Conservation (phyloP, 345 rosid species). For the Sonneratia caseolaris region DNA sequence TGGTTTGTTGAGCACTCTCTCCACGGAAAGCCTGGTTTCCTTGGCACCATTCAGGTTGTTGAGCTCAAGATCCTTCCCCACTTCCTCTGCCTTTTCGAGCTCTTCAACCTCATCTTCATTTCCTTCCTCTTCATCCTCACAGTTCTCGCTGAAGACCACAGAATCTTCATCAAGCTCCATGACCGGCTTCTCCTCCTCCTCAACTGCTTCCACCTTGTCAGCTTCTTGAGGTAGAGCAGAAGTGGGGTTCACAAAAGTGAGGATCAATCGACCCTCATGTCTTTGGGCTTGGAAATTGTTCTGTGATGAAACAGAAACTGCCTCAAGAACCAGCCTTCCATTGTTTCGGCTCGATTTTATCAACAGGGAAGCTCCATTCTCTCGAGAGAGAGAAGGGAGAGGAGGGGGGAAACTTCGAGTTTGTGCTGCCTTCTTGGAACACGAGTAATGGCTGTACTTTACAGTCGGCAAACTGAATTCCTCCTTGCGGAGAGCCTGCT, state of each 20-base stretch:
- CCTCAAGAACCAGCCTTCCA: constrained; percentile 85
- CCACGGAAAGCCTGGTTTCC: constrained; percentile 17
- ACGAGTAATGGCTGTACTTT: constrained; percentile 1
- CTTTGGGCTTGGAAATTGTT: constrained; percentile 70
- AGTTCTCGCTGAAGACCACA: neutral
- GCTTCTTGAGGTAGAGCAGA: neutral
- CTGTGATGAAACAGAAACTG: constrained; percentile 60
- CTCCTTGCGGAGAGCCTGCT: neutral
- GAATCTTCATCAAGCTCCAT: constrained; percentile 3
- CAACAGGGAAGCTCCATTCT: constrained; percentile 42
- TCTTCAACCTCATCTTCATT: constrained; percentile 12
- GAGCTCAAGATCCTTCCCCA: neutral
- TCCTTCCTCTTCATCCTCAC: constrained; percentile 13
- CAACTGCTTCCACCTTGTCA: constrained; percentile 3
- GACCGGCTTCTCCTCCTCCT: neutral
- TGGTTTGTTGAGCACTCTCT: constrained; percentile 24
- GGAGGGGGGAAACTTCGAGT: constrained; percentile 63
- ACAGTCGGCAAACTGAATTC: neutral
- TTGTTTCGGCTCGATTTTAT: constrained; percentile 75
- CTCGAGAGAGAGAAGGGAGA: constrained; percentile 52
- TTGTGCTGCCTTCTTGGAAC: constrained; percentile 18
- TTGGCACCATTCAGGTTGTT: neutral
- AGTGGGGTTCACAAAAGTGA: constrained; percentile 32
- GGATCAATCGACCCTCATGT: constrained; percentile 76
- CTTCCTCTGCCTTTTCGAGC: constrained; percentile 5